Conservation (phyloP, 768 basidiomycete genomes). For the Tricholoma bakamatsutake region DNA sequence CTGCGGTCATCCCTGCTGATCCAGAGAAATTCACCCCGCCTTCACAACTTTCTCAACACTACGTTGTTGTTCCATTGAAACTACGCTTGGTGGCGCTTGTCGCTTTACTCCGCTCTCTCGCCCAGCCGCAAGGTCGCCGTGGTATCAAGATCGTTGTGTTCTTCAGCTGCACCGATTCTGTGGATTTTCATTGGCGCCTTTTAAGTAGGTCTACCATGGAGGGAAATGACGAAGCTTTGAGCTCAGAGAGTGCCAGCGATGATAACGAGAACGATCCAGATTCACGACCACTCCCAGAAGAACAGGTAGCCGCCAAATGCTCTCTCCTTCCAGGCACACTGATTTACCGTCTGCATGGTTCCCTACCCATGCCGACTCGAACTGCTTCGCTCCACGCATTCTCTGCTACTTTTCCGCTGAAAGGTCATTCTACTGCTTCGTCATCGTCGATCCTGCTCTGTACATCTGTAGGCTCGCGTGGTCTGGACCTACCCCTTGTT, state of each 20-base stretch:
- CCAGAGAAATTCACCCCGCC: conserved; percentile 83
- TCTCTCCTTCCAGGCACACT: conserved; percentile 75
- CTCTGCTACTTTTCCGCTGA: conserved; percentile 37
- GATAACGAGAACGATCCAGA: conserved; percentile 13
- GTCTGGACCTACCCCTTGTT: conserved; percentile 92
- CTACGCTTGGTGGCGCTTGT: conserved; percentile 89
- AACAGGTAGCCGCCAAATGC: conserved; percentile 57
- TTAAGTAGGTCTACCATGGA: conserved; percentile 72
- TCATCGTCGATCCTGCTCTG: conserved; percentile 74
- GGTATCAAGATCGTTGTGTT: conserved; percentile 88
- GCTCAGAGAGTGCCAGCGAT: conserved; percentile 17
- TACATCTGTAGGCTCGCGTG: conserved; percentile 98
- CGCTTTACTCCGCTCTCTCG: conserved; percentile 76
- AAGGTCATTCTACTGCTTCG: conserved; percentile 17
- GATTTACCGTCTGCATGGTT: conserved; percentile 90
- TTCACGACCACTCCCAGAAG: conserved; percentile 18
- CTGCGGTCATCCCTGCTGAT: conserved; percentile 13
- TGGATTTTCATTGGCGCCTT: conserved; percentile 93
- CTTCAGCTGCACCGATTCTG: conserved; percentile 94
- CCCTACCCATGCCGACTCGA: conserved; percentile 75
- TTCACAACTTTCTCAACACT: conserved; percentile 89
- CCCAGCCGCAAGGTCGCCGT: conserved; percentile 46
- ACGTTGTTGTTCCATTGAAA: conserved; percentile 85
- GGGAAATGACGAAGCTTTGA: conserved; percentile 20
- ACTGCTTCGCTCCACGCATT: conserved; percentile 81